Evolutionary conservation across 345 rosid species (phyloP), one percentile per base, ranked within the genome.

Genomic region (Cardamine occulta): DNA sequence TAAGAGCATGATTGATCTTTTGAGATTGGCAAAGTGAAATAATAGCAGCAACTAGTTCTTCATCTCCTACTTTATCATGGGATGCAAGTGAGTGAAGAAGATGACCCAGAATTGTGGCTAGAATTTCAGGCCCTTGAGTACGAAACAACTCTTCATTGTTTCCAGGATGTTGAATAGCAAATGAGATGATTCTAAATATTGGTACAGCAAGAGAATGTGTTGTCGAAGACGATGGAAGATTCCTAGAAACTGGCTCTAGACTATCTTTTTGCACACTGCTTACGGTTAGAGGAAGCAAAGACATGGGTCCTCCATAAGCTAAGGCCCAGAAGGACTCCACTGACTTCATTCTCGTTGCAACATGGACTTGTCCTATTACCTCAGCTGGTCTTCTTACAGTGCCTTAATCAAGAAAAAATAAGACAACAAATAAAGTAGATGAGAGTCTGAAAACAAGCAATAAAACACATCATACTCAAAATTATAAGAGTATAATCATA

Each of bases 351-450:
- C 98, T 86, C 56, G 84, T 80, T 39, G 98, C 97, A 68, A 95
- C 89, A 86, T 90, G 91, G 62, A 92, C 94, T 86, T 95, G 98
- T 82, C 99, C 98, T 56, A 95, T 96, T 77, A 95, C 91, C 83
- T 95, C 99, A 24, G 93, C 99, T 13, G 98, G 98, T 63, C 99
- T 77, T 71, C 98, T 87, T 60, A 80, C 72, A 63, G 80, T 77
- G 74, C 99, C 99, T 90, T 81, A 75, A 80, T 74, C 59, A 73
- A 52, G 56, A 68, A 51, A 68, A 53, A 56, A 47, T 63, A 6
- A 24, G 28, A 24, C 28, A 24, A 3, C 3, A 24, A 24, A 24
- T 24, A 3, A 24, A 24, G 3, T 24, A 24, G 28, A 24, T 24
- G 28, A 24, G 28, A 24, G 28, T 24, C 28, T 3, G 28, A 24